Evolutionary conservation across 371 early-diverging fungal genomes (phyloP), one percentile per base, ranked within the genome.

Genomic region (Apophysomyces sp.): DNA sequence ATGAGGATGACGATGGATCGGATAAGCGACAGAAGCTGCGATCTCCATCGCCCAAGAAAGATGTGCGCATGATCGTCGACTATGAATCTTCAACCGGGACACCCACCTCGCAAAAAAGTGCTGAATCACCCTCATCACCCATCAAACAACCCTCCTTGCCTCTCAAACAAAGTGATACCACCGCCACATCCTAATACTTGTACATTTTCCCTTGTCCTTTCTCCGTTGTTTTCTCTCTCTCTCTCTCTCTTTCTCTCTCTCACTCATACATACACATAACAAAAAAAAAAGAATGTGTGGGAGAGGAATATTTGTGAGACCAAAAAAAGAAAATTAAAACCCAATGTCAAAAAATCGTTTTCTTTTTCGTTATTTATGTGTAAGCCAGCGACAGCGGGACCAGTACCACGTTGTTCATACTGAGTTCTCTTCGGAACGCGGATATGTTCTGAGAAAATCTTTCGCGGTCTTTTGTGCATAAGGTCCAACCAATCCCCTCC

Each of bases 391-490:
- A 59, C n/a, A 80, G 74, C 31, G 84, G 83, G 54, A 82, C 78
- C 31, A 87, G 67, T 2, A 73, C 71, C 21, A 87, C 71, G 53
- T 80, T 88, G 61, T 82, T 79, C 30, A 78, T 57, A 6, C 69
- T 72, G 51, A 86, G 71, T 30, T 88, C 86, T 26, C 90, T 76
- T 60, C 86, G 79, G 63, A 92, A 92, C 4, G 84, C 76, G 11
- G 87, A 83, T 28, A 90, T 72, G 52, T 90, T 89, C 58, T 92
- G 90, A 2, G 94, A 90, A 65, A 95, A 94, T 36, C 84, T 66
- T 64, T 95, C 94, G 13, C 92, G 82, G 72, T 92, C 93, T 44
- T 76, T 81, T 1, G 83, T 65, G 0, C 77, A 65, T 40, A 94
- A 60, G 28, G 84, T 89, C 67, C 79, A 83, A 36, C 86, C 85